Base-by-base conservation (phyloP, 2,329 filamentous ascomycete species). In the Anthostomella pinea region DNA sequence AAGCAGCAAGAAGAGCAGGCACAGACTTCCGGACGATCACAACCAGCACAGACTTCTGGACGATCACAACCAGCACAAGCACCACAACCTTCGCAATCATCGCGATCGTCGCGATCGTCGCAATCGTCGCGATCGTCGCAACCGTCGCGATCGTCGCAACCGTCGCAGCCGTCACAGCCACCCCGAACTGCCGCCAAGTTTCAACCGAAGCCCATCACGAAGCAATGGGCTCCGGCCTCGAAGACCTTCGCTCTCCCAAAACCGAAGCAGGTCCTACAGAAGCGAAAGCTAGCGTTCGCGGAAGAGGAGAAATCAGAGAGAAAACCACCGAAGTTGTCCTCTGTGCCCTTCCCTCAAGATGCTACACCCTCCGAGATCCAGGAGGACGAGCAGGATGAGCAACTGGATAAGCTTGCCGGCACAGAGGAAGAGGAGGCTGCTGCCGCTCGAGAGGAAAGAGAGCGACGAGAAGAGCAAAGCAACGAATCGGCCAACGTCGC, bases 281-380 rank as follows among this genome's bases (percentile, higher is more conserved):
- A 87, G 57, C 83, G 83, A 50, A 88, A 86, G 43, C 70, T 95
- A 15, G 82, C 89, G 51, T 82, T 96, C 52, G 90, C 86, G 43
- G 91, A 96, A 56, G 91, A 96, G 53, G 87, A 95, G 54, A 83
- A 81, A 20, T 85, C 83, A 2, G 82, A 86, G 57, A 86, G 89
- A 60, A 96, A 94, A 68, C 77, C 98, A 48, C 88, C 88, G 58
- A 93, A 90, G 66, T 80, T 98, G 43, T 90, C 91, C 39, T 83
- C 83, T 48, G 79, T 87, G 41, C 77, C 83, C 35, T 70, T 86
- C 35, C 77, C 83, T 56, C 75, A 76, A 43, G 77, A 83, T 46
- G 70, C 75, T 59, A 73, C 73, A 41, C 72, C 75, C 50, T 76
- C 81, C 59, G 75, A 69, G 54, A 75, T 77, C 56, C 75, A 80